A percentile compares a stretch with the other conserved stretches of the same genome.
Conservation (phyloP, 352 stramenopile species). For the Thraustochytrium striatum region DNA sequence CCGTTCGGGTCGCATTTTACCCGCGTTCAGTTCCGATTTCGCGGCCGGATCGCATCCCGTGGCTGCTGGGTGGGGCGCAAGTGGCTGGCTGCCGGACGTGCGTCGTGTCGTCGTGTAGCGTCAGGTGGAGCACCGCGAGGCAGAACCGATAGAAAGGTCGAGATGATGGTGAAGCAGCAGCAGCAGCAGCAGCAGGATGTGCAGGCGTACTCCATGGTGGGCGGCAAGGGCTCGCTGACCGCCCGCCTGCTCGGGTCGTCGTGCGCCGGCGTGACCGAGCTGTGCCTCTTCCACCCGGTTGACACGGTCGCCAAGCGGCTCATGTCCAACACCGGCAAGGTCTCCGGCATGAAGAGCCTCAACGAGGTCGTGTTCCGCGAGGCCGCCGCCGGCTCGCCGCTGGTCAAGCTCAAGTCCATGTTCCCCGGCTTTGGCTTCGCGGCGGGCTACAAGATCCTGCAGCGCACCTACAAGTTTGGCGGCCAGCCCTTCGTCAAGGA, state of each 20-base stretch:
- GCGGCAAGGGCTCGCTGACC: neutral
- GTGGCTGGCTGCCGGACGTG: too few species aligned
- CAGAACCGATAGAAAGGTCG: too few species aligned
- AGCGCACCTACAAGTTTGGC: constrained; percentile 94
- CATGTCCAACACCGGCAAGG: constrained; percentile 79
- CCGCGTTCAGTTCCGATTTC: too few species aligned
- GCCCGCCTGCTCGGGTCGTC: constrained; percentile 77
- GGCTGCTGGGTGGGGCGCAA: too few species aligned
- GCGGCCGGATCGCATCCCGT: too few species aligned
- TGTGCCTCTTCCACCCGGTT: constrained; percentile 90
- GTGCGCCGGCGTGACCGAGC: constrained; percentile 81
- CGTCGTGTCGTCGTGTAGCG: too few species aligned
- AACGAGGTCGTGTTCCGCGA: constrained; percentile 81
- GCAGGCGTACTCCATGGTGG: neutral
- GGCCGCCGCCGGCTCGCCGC: constrained; percentile 67
- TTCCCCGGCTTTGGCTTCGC: constrained; percentile 86
- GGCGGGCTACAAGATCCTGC: constrained; percentile 90
- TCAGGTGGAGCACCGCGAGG: too few species aligned
- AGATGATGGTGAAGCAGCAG: too few species aligned
- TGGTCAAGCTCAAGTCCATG: constrained; percentile 73
- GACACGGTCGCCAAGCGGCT: constrained; percentile 89
- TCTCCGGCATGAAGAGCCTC: constrained; percentile 55
- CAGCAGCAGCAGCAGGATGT: too few species aligned
- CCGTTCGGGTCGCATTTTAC: too few species aligned
- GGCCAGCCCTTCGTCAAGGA: constrained; percentile 87